A percentile compares a stretch with the other conserved stretches of the same genome.
phyloP scores from a whole-genome alignment of 768 basidiomycete species.

The Trametes gibbosa region DNA sequence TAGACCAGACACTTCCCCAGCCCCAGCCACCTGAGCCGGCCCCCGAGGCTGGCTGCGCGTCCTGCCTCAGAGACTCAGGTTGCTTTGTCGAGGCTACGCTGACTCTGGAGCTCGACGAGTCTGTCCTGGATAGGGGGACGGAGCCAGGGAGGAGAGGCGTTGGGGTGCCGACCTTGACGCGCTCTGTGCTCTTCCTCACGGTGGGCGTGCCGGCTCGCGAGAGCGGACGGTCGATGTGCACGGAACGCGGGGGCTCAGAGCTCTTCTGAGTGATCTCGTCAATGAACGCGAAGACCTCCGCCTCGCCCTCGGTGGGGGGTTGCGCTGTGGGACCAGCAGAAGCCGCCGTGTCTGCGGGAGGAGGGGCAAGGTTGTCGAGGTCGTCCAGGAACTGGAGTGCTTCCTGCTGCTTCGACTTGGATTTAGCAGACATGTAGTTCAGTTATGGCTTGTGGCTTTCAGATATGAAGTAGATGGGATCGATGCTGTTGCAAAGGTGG shows the following conservation, averaged over 20 bases:
- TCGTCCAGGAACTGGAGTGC: constrained; percentile 93
- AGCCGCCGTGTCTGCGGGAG: constrained; percentile 23
- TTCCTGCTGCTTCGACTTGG: constrained; percentile 82
- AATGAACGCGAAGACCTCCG: constrained; percentile 87
- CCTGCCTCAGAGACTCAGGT: constrained; percentile 16
- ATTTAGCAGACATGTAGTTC: constrained; percentile 38
- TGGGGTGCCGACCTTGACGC: constrained; percentile 60
- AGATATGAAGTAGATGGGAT: neutral
- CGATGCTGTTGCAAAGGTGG: neutral
- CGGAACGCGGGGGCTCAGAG: constrained; percentile 71
- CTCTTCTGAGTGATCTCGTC: constrained; percentile 95
- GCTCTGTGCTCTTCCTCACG: constrained; percentile 72
- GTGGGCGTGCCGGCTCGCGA: constrained; percentile 71
- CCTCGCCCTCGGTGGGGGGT: constrained; percentile 51
- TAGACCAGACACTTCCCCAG: constrained; percentile 89
- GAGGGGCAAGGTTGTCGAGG: constrained; percentile 69
- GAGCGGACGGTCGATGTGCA: constrained; percentile 53
- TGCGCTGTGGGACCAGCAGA: constrained; percentile 22
- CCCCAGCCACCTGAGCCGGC: constrained; percentile 52
- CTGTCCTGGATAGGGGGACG: constrained; percentile 31
- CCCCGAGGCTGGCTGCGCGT: constrained; percentile 17
- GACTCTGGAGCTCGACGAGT: constrained; percentile 22
- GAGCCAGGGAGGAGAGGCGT: constrained; percentile 37
- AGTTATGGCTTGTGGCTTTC: neutral
- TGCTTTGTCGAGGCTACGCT: constrained; percentile 15